phyloP scores from a whole-genome alignment of 1,139 yeast species.

The Insectozyma bohioensis region DNA sequence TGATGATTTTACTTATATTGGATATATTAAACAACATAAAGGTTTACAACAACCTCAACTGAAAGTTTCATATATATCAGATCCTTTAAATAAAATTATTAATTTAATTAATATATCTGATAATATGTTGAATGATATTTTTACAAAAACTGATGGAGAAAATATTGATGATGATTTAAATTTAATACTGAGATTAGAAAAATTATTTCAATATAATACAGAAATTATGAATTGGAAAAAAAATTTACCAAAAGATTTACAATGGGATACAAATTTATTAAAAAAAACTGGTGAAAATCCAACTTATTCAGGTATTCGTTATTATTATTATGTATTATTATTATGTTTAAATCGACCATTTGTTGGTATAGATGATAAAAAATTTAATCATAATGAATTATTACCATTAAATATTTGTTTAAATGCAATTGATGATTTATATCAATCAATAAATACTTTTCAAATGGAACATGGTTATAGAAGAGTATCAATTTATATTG shows the following conservation, averaged over 20 bases:
- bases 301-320: conserved; percentile 51
- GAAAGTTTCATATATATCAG: conserved; percentile 39
- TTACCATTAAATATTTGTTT: conserved; percentile 36
- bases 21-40: conserved; percentile 18
- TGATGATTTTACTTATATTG: conserved; percentile 44
- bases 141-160: conserved; percentile 34
- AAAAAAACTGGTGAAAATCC: conserved; percentile 49
- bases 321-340: conserved; percentile 56
- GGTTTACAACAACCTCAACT: conserved; percentile 9
- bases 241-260: conserved; percentile 46
- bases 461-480: conserved; percentile 40
- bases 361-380: conserved; percentile 30
- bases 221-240: conserved; percentile 53
- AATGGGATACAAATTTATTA: conserved; percentile 49
- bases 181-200: conserved; percentile 36
- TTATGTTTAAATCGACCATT: conserved; percentile 62
- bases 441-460: conserved; percentile 37
- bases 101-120: conserved; percentile 54
- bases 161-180: conserved; percentile 29
- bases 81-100: conserved; percentile 46
- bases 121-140: conserved; percentile 54
- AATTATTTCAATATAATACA: conserved; percentile 42
- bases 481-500: conserved; percentile 46
- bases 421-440: conserved; percentile 44
- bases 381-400: conserved; percentile 16